phyloP scores from a whole-genome alignment of 192 early-diverging fungal genomes.

The Podochytrium sp. region DNA sequence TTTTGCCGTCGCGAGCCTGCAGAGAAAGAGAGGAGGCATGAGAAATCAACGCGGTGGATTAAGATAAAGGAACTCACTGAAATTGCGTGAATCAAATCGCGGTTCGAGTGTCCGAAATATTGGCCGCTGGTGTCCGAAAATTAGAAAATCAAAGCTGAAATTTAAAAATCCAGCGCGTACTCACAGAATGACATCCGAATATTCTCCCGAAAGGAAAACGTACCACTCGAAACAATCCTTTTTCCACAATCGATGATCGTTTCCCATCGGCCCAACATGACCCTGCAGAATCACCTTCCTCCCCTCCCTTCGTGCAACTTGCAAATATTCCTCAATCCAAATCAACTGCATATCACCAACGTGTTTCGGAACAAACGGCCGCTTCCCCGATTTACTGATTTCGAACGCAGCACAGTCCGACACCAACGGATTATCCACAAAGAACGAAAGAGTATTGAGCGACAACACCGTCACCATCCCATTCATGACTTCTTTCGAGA shows the following conservation, averaged over 20 bases:
- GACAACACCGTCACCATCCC: conserved; percentile 27
- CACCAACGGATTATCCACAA: conserved; percentile 29
- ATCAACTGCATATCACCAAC: conserved; percentile 44
- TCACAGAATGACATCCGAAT: conserved; percentile 47
- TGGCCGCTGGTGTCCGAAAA: no score
- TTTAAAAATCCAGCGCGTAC: no score
- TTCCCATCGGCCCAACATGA: conserved; percentile 45
- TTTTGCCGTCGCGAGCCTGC: background rate
- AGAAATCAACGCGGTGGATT: no score
- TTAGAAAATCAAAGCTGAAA: no score
- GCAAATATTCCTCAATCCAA: conserved; percentile 42
- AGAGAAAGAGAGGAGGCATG: background rate
- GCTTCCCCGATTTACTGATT: background rate
- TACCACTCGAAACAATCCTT: conserved; percentile 38
- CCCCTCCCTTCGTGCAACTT: background rate
- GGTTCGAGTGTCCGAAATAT: conserved; percentile 56
- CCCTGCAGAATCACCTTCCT: conserved; percentile 43
- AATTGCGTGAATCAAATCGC: conserved; percentile 48
- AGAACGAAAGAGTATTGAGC: conserved; percentile 45
- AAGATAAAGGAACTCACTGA: no score
- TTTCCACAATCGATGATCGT: conserved; percentile 28
- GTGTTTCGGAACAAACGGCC: background rate
- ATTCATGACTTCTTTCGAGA: conserved; percentile 30
- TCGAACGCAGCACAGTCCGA: conserved; percentile 18
- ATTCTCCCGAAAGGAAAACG: conserved; percentile 46